Conservation (phyloP, 2,329 filamentous ascomycete species). For the Chaetomium sp. region DNA sequence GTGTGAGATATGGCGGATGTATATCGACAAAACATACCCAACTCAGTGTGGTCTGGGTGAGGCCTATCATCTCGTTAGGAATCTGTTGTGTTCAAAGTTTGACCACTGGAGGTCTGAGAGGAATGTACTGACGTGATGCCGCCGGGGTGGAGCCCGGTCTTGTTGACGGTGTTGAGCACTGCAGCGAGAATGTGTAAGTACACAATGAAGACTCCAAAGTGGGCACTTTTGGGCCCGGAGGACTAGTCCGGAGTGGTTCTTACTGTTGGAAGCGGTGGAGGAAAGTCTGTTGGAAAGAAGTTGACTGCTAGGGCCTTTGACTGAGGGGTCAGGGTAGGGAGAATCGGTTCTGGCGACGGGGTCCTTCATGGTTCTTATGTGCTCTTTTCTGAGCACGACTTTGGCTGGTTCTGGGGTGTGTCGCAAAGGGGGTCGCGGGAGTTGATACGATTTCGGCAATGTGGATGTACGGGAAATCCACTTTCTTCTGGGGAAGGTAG, state of each 20-base stretch:
- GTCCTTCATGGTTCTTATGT: conserved; percentile 33
- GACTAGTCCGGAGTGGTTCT: conserved; percentile 17
- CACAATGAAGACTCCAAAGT: not conserved
- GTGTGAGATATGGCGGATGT: not conserved
- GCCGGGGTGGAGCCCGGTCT: conserved; percentile 82
- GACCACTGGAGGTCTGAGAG: not conserved
- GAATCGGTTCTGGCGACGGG: conserved; percentile 38
- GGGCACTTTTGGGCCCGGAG: conserved; percentile 1
- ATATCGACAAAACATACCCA: conserved; percentile 47
- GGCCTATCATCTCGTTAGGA: conserved; percentile 48
- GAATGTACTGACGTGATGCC: conserved; percentile 71
- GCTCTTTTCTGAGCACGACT: conserved; percentile 10
- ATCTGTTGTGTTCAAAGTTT: not conserved
- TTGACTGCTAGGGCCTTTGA: conserved; percentile 39
- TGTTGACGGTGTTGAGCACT: conserved; percentile 69
- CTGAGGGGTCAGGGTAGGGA: conserved; percentile 38
- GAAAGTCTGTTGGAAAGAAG: conserved; percentile 31
- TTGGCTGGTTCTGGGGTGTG: conserved; percentile 14
- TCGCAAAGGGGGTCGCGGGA: conserved; percentile 19
- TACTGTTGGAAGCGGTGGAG: conserved; percentile 26
- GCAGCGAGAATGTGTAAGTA: conserved; percentile 11
- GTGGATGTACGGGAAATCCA: conserved; percentile 18
- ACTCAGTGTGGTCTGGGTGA: conserved; percentile 82
- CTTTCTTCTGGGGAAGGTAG: conserved; percentile 19
- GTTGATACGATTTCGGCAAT: conserved; percentile 15